Base-by-base conservation (phyloP, 352 stramenopile genomes). In the Peronospora destructor region DNA sequence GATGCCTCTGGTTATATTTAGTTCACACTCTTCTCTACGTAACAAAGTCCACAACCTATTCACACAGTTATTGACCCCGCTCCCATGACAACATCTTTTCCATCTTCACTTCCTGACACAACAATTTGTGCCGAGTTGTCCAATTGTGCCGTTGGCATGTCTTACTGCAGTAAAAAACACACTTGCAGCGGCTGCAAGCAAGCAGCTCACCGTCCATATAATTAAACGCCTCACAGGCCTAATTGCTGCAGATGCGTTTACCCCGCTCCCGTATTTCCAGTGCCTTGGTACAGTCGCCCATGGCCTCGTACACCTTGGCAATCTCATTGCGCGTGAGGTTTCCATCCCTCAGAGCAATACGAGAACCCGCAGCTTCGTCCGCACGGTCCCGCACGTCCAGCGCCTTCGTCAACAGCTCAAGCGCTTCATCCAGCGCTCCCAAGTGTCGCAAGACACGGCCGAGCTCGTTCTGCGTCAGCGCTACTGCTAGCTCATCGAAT, bases 281-380 rank as follows among this genome's bases (percentile, higher is more conserved):
- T 40, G 76, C 79, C 21, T 49, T 66, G 11, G 49, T 33, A 42
- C 62, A 80, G 45, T 87, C 67, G 34, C 76, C 76, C 30, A 68
- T 68, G 38, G 76, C 73, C 54, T 87, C 73, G 49, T 76, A 79
- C 36, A 84, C 67, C 37, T 87, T 87, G 40, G 62, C 76, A 26
- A 87, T 46, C 50, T 87, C 73, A n/a, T 87, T 73, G 8, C 76
- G 73, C 58, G 76, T 83, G 38, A 83, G 45, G 40, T 84, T 85
- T 13, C 69, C 68, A 56, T 87, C 73, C n/a, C 67, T 61, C 16
- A 84, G 56, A 14, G 65, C 69, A 32, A 68, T 73, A 11, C 38
- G 49, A 35, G 78, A 68, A 7, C 49, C 63, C 0, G 44, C 40
- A 11, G 61, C 45, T 32, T 53, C 39, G 41, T 84, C 71, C 32